A percentile compares a stretch with the other conserved stretches of the same genome.
Evolutionary conservation across 1,284 basidiomycete species (phyloP).

Genomic region (Cystobasidium sp.): DNA sequence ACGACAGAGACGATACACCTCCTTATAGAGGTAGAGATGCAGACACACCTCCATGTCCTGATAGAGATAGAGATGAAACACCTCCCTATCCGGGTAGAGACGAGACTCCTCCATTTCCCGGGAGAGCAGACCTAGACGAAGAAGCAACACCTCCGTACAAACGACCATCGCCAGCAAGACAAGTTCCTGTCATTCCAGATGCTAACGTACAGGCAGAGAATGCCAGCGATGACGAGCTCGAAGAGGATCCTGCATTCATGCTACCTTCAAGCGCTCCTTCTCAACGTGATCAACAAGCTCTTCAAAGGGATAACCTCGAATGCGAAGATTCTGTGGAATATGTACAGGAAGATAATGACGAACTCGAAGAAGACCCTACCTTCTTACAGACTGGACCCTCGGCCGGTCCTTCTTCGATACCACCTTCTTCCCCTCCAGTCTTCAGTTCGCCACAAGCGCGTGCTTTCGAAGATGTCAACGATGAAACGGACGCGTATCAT

Average conservation of each 20-base stretch:
- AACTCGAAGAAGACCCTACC: constrained; percentile 32
- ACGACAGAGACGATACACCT: background rate
- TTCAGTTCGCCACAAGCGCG: constrained; percentile 30
- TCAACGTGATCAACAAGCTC: background rate
- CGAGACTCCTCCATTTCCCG: constrained; percentile 21
- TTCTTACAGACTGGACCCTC: background rate
- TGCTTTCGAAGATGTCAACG: constrained; percentile 2
- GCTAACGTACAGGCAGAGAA: background rate
- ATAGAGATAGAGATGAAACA: constrained; percentile 7
- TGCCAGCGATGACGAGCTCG: background rate
- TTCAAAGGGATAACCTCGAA: background rate
- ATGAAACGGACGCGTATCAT: background rate
- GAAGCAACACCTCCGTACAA: constrained; percentile 18
- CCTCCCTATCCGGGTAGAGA: background rate
- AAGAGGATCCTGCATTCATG: constrained; percentile 13
- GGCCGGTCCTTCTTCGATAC: constrained; percentile 9
- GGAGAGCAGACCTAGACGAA: constrained; percentile 32
- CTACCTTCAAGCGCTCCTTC: background rate
- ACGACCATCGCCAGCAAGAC: background rate
- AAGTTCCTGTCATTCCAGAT: background rate
- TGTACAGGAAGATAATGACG: constrained; percentile 38
- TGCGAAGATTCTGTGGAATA: background rate
- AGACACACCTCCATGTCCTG: background rate
- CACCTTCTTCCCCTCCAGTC: constrained; percentile 4
- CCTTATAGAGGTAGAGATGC: background rate